Conservation (phyloP, 768 basidiomycete genomes). For the Collybiopsis luxurians region DNA sequence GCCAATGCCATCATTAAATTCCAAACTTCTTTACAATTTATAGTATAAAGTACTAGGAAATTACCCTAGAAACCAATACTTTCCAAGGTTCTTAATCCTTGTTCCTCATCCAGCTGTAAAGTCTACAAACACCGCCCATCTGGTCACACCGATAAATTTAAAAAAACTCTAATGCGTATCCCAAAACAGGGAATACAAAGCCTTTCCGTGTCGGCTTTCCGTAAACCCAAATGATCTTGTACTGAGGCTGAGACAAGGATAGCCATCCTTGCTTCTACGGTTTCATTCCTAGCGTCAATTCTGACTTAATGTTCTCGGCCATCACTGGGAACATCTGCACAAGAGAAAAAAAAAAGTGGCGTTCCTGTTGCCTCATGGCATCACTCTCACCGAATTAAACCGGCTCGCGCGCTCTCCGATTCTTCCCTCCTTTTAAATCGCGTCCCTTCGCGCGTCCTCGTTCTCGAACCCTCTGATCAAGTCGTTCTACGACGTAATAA, state of each 20-base stretch:
- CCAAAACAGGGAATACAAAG: neutral
- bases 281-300: no score
- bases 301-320: no score
- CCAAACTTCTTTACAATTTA: no score
- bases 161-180: no score
- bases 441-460: conserved; percentile 1
- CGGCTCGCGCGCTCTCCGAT: neutral
- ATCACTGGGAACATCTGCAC: neutral
- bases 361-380: conserved; percentile 7
- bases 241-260: no score
- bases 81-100: conserved; percentile 1
- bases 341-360: neutral
- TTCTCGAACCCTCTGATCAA: neutral
- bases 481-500: neutral
- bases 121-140: neutral
- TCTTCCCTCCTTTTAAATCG: neutral
- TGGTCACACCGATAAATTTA: no score
- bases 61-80: no score
- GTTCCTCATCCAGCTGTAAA: neutral
- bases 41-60: no score
- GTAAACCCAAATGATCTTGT: no score
- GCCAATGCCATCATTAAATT: no score
- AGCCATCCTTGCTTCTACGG: no score
- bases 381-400: neutral
- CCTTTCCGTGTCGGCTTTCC: no score